A percentile compares a stretch with the other conserved stretches of the same genome.
These are phyloP conservation scores for Leccinellum luteum DNA, from an alignment of 768 basidiomycete species.

Conservation along the genomic window DNA sequence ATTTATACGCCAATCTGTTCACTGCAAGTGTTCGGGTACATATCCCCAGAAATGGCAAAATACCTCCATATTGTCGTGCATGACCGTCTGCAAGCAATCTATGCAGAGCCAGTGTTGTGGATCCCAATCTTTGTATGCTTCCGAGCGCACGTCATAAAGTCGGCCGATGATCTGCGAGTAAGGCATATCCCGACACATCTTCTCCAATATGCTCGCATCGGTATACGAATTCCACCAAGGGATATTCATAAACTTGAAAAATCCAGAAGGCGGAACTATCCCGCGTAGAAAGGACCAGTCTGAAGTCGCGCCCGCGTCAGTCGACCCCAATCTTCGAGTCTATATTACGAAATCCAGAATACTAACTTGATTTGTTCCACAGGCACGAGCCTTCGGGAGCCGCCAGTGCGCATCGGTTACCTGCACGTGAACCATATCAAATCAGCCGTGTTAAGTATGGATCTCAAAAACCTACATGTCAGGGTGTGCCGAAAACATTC, in stretches of 20 bases:
- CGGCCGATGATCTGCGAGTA: constrained; percentile 6
- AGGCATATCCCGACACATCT: constrained; percentile 6
- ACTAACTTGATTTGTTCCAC: constrained; percentile 16
- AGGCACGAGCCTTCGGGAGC: neutral
- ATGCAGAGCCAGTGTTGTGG: constrained; percentile 13
- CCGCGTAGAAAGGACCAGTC: constrained; percentile 20
- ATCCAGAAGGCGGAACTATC: constrained; percentile 7
- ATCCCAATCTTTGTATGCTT: constrained; percentile 6
- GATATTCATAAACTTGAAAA: constrained; percentile 12
- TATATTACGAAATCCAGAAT: neutral
- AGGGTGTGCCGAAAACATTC: neutral
- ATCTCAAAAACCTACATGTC: constrained; percentile 7
- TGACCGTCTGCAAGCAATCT: constrained; percentile 7
- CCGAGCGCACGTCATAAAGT: constrained; percentile 3
- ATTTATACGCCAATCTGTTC: neutral
- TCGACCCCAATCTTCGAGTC: neutral
- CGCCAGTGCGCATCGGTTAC: constrained; percentile 1
- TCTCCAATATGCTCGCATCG: neutral
- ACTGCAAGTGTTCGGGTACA: too few relatives aligned
- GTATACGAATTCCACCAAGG: constrained; percentile 17
- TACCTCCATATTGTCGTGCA: constrained; percentile 9
- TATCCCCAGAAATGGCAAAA: neutral
- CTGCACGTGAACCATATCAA: neutral
- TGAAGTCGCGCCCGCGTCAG: neutral
- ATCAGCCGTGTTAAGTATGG: neutral